Conservation (phyloP, 192 early-diverging fungal genomes). For the Lobulomyces angularis region DNA sequence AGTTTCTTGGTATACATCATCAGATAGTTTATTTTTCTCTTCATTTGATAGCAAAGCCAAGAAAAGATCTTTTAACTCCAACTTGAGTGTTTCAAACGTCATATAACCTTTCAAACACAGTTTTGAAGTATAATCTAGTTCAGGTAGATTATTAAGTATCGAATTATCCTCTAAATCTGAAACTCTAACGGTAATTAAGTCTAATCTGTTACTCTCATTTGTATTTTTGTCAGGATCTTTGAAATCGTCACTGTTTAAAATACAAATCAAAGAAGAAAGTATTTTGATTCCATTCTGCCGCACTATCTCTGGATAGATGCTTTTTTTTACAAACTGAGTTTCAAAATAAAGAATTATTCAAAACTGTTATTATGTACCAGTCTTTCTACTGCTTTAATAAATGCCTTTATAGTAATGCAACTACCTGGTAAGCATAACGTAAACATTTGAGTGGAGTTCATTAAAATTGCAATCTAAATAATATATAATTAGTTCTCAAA, state of each 20-base stretch:
- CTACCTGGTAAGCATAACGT: conserved; percentile 52
- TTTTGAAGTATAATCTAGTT: too few relatives aligned
- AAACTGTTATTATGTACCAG: conserved; percentile 26
- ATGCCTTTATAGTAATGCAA: conserved; percentile 48
- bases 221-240: too few relatives aligned
- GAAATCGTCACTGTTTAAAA: too few relatives aligned
- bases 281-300: conserved; percentile 29
- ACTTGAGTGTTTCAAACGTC: too few relatives aligned
- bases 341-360: conserved; percentile 4
- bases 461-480: conserved; percentile 52
- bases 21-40: neutral
- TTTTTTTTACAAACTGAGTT: neutral
- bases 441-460: conserved; percentile 57
- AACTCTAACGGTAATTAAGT: too few relatives aligned
- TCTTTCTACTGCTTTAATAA: conserved; percentile 46
- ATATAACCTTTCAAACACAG: too few relatives aligned
- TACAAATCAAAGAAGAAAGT: conserved; percentile 25
- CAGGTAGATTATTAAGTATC: too few relatives aligned
- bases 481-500: too few relatives aligned
- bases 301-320: conserved; percentile 19
- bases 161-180: too few relatives aligned
- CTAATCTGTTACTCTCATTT: too few relatives aligned
- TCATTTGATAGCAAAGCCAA: conserved; percentile 14
- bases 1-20: conserved; percentile 19
- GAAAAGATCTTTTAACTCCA: conserved; percentile 25